Base-by-base conservation (phyloP, 2,329 filamentous ascomycete genomes). In the Thelonectria discophora region DNA sequence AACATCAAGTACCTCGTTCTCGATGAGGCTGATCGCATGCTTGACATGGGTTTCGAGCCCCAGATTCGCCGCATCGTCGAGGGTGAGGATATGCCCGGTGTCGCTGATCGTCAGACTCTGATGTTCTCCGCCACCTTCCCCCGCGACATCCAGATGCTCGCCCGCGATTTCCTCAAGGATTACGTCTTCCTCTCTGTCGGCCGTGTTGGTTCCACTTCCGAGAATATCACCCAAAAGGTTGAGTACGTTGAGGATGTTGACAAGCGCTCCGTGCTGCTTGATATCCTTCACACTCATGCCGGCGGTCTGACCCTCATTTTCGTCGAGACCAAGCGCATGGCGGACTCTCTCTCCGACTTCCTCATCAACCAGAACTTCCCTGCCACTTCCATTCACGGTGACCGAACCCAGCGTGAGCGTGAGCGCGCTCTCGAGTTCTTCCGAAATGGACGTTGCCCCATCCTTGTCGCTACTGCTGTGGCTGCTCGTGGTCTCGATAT, bases 21-120 rank as follows among this genome's bases (percentile, higher is more conserved):
- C 57, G 95, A 99, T 73, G 95, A 99, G 88, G 95, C 95, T 79
- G 95, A 99, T 84, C 95, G 95, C 79, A 99, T 99, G 95, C 86
- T 99, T 86, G 95, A 99, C 87, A 99, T 99, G 95, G 95, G 95
- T 95, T 99, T 99, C 86, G 95, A 99, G 85, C 95, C 95, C 74
- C 95, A 99, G 83, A 99, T 99, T 77, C 94, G 95, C 75, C 92
- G 94, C 74, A 98, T 99, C 74, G 95, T 99, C 47, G 94, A 98
- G 81, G 93, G 93, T 63, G 95, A 98, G 82, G 95, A 99, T 74
- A 99, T 99, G 95, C 95, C 95, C 60, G 79, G 81, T 55, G 92
- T 94, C 63, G 82, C 88, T 69, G 83, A 86, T 72, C 94, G 95
- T 75, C 95, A 99, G 82, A 99, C 95, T 57, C 94, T 99, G 84